Conservation (phyloP, 176 grass and related monocot species). For the Typha latifolia region DNA sequence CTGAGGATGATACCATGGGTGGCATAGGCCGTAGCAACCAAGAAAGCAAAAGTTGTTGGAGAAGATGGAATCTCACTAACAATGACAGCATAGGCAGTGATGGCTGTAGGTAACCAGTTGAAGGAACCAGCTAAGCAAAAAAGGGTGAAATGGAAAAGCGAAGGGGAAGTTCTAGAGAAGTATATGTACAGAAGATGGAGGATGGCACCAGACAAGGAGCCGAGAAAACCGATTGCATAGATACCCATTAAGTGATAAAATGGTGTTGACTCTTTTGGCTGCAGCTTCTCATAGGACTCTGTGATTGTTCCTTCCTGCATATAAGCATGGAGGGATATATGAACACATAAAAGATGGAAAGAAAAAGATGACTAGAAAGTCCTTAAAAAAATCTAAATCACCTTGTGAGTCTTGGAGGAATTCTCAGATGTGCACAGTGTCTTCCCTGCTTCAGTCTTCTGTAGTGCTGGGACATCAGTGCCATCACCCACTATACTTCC, state of each 20-base stretch:
- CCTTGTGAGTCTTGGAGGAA: slow-evolving; percentile 28
- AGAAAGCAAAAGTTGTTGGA: slow-evolving; percentile 29
- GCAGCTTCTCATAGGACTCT: slow-evolving; percentile 10
- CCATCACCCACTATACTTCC: slow-evolving; percentile 36
- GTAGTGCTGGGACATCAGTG: slow-evolving; percentile 30
- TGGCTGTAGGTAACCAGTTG: slow-evolving; percentile 50
- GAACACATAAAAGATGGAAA: not conserved
- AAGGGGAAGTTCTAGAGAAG: slow-evolving; percentile 23
- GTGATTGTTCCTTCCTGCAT: slow-evolving; percentile 32
- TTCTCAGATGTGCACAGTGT: slow-evolving; percentile 11
- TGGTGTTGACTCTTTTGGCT: slow-evolving; percentile 5
- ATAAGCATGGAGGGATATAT: not conserved
- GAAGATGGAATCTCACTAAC: slow-evolving; percentile 17
- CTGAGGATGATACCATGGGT: slow-evolving; percentile 40
- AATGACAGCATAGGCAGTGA: slow-evolving; percentile 38
- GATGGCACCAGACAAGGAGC: slow-evolving; percentile 40
- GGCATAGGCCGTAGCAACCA: slow-evolving; percentile 33
- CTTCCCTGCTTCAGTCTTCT: slow-evolving; percentile 34
- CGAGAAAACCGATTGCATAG: slow-evolving; percentile 45
- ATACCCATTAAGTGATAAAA: slow-evolving; percentile 50
- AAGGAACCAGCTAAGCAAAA: slow-evolving; percentile 52
- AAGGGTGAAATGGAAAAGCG: slow-evolving; percentile 36
- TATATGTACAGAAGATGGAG: slow-evolving; percentile 39
- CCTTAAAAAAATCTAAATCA: slow-evolving; percentile 3
- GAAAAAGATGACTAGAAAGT: not conserved